These are phyloP conservation scores for Gelatoporia subvermispora DNA, from an alignment of 768 basidiomycete species.

Conservation along the genomic window DNA sequence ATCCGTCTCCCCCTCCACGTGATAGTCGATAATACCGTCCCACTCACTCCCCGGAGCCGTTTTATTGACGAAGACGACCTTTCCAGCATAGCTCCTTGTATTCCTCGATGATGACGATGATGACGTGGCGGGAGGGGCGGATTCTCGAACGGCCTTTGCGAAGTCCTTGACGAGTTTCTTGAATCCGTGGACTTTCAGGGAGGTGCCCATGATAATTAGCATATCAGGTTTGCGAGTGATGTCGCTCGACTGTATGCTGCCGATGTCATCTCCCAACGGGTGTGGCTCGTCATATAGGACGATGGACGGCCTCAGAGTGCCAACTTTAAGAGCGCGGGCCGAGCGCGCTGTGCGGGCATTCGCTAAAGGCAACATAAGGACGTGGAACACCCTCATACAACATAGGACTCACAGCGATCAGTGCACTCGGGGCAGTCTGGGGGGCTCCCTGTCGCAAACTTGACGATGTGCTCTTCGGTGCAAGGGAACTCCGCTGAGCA, in stretches of 20 bases:
- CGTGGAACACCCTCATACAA: conserved; percentile 1
- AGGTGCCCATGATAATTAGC: conserved; percentile 96
- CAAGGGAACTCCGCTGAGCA: conserved; percentile 81
- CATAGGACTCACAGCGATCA: conserved; percentile 62
- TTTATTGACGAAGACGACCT: conserved; percentile 90
- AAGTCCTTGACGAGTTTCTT: conserved; percentile 95
- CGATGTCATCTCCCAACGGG: conserved; percentile 90
- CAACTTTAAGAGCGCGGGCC: conserved; percentile 73
- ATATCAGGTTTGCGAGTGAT: conserved; percentile 80
- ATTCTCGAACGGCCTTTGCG: conserved; percentile 72
- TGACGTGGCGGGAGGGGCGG: conserved; percentile 31
- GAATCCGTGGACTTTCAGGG: conserved; percentile 91
- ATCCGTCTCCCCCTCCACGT: conserved; percentile 82
- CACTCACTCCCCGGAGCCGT: conserved; percentile 84
- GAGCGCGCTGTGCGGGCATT: conserved; percentile 77
- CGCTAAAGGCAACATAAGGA: conserved; percentile 34
- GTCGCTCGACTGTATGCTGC: conserved; percentile 72
- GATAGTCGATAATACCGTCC: conserved; percentile 86
- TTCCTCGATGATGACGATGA: conserved; percentile 29
- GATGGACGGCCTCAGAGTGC: conserved; percentile 87
- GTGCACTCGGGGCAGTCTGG: conserved; percentile 87
- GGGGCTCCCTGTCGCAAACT: conserved; percentile 66
- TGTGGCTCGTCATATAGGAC: conserved; percentile 94
- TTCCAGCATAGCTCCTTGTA: conserved; percentile 42
- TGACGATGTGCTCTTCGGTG: conserved; percentile 50